Percentiles rank a stretch among this genome's conserved stretches.
These are phyloP conservation scores for Talaromyces funiculosus DNA, from an alignment of 2,329 filamentous ascomycete genomes.

Conservation along the genomic window DNA sequence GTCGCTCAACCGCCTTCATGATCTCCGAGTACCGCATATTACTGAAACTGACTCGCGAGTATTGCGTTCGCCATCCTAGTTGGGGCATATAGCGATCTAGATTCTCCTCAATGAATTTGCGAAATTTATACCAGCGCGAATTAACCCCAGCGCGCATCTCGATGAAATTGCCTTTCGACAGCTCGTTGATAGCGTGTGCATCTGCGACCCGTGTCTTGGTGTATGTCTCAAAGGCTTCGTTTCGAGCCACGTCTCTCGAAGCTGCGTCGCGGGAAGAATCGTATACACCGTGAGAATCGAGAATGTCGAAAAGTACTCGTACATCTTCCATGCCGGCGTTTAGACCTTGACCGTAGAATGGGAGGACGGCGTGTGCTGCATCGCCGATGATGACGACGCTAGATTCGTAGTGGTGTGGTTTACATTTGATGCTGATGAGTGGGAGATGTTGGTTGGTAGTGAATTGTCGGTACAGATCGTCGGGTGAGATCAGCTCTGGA, in stretches of 20 bases:
- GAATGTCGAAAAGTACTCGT: conserved; percentile 72
- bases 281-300: conserved; percentile 62
- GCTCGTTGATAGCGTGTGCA: conserved; percentile 83
- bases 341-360: conserved; percentile 97
- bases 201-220: conserved; percentile 68
- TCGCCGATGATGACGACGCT: conserved; percentile 85
- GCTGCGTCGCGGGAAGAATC: conserved; percentile 33
- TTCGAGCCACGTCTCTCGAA: conserved; percentile 39
- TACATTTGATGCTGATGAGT: conserved; percentile 87
- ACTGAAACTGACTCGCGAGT: conserved; percentile 85
- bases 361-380: conserved; percentile 94
- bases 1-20: conserved; percentile 60
- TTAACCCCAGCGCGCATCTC: conserved; percentile 90
- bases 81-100: conserved; percentile 69
- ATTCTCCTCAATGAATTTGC: conserved; percentile 82
- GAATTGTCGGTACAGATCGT: conserved; percentile 69
- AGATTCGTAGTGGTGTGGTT: conserved; percentile 73
- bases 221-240: conserved; percentile 63
- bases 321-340: conserved; percentile 96
- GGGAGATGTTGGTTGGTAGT: conserved; percentile 79
- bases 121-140: conserved; percentile 67
- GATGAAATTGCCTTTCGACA: conserved; percentile 83
- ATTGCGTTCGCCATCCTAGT: conserved; percentile 87
- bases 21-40: conserved; percentile 89
- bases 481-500: conserved; percentile 52